A percentile compares a stretch with the other conserved stretches of the same genome.
Conservation (phyloP, 805 yeast genomes). For the Brettanomyces custersianus region DNA sequence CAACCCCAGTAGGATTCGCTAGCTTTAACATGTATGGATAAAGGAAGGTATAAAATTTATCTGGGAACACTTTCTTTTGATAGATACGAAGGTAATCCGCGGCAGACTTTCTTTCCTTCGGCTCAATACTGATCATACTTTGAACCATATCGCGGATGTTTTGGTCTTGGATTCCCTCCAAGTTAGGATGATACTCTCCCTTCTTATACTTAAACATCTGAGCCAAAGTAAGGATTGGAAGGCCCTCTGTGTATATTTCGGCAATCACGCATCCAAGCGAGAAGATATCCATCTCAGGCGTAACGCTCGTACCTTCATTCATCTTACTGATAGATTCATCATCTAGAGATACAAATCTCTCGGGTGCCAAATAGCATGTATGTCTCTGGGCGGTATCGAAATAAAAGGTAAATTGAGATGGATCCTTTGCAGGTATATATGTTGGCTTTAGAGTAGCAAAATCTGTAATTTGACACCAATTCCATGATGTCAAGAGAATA, state of each 20-base stretch:
- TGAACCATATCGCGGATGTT: slow-evolving; percentile 45
- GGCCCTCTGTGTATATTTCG: slow-evolving; percentile 79
- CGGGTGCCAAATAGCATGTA: slow-evolving; percentile 90
- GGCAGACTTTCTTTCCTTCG: slow-evolving; percentile 50
- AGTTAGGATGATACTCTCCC: slow-evolving; percentile 56
- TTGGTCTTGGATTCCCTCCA: slow-evolving; percentile 44
- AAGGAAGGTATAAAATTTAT: slow-evolving; percentile 55
- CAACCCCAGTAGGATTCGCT: slow-evolving; percentile 8
- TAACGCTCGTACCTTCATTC: slow-evolving; percentile 25
- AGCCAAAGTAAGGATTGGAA: slow-evolving; percentile 77
- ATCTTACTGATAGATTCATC: slow-evolving; percentile 9
- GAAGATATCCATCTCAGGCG: slow-evolving; percentile 72
- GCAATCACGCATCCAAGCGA: slow-evolving; percentile 84
- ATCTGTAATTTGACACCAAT: slow-evolving; percentile 77
- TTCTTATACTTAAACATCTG: slow-evolving; percentile 77
- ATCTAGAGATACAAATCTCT: slow-evolving; percentile 48
- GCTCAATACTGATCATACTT: slow-evolving; percentile 58
- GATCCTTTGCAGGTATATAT: slow-evolving; percentile 83
- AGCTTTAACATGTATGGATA: slow-evolving; percentile 55
- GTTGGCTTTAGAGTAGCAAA: slow-evolving; percentile 83
- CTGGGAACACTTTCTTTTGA: slow-evolving; percentile 51
- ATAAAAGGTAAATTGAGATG: slow-evolving; percentile 83
- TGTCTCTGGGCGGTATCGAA: slow-evolving; percentile 86
- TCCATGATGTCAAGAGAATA: slow-evolving; percentile 77
- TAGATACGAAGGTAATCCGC: slow-evolving; percentile 41